Percentiles rank a stretch among this genome's conserved stretches.
phyloP scores from a whole-genome alignment of 371 early-diverging fungal species.

The Mortierella sp. region DNA sequence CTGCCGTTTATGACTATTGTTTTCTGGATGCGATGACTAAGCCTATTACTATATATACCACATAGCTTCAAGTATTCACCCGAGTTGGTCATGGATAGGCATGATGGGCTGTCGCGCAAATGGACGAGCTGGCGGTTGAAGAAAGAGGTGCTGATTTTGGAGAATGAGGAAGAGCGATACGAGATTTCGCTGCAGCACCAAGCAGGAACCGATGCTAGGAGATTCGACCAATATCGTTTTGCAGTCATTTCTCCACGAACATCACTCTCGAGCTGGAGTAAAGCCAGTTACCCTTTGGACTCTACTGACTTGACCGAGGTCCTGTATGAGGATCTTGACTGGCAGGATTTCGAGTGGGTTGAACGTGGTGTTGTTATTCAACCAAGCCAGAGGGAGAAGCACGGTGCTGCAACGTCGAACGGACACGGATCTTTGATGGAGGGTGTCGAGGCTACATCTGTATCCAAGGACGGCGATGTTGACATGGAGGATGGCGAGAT shows the following conservation, averaged over 20 bases:
- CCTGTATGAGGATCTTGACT: conserved; percentile 51
- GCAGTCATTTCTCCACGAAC: conserved; percentile 51
- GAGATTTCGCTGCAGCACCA: conserved; percentile 55
- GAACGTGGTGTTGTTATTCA: conserved; percentile 57
- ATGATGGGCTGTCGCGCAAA: conserved; percentile 53
- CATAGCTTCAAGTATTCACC: conserved; percentile 61
- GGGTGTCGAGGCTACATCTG: conserved; percentile 17
- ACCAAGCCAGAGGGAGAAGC: conserved; percentile 27
- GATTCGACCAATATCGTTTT: conserved; percentile 50
- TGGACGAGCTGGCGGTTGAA: conserved; percentile 57
- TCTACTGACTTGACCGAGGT: conserved; percentile 28
- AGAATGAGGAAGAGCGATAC: conserved; percentile 56
- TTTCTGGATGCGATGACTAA: background rate
- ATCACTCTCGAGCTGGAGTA: conserved; percentile 48
- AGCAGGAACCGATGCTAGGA: conserved; percentile 42
- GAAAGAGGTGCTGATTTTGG: conserved; percentile 52
- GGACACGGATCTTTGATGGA: conserved; percentile 24
- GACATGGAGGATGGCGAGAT: conserved; percentile 14
- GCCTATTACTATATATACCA: background rate
- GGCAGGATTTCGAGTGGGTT: conserved; percentile 59
- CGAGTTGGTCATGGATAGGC: conserved; percentile 57
- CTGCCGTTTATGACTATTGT: background rate
- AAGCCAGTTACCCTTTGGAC: conserved; percentile 33
- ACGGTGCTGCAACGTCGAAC: background rate
- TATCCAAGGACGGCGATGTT: conserved; percentile 6